These are phyloP conservation scores for Globisporangium camurandrum DNA, from an alignment of 352 stramenopile species.

Conservation along the genomic window DNA sequence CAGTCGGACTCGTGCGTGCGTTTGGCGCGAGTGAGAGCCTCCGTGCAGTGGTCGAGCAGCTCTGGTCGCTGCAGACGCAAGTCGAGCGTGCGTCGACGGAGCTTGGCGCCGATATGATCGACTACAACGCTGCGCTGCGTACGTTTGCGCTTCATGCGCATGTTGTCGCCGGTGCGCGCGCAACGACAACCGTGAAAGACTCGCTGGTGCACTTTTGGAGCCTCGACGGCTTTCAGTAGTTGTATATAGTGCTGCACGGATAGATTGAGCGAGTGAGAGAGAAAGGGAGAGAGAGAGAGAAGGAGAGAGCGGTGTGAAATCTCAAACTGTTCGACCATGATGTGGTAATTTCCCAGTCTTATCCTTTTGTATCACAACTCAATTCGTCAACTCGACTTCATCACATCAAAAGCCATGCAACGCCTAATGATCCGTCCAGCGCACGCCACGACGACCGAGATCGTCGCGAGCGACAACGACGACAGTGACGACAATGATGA, in stretches of 20 bases:
- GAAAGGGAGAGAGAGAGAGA: no score
- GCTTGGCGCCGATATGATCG: not conserved
- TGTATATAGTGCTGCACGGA: no score
- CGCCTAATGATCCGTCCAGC: conserved; percentile 45
- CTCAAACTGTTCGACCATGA: no score
- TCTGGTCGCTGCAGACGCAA: conserved; percentile 3
- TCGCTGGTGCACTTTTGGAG: conserved; percentile 13
- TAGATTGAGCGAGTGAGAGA: no score
- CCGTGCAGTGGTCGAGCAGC: conserved; percentile 4
- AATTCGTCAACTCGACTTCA: no score
- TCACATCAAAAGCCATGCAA: no score
- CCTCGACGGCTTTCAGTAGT: conserved; percentile 2
- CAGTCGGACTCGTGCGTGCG: conserved; percentile 2
- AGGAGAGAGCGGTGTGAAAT: no score
- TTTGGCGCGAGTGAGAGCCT: conserved; percentile 6
- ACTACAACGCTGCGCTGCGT: conserved; percentile 5
- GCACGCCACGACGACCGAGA: conserved; percentile 27
- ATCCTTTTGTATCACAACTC: no score
- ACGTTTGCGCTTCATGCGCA: conserved; percentile 1
- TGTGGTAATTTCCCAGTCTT: no score
- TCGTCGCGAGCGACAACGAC: not conserved
- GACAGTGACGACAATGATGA: not conserved
- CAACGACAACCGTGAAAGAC: conserved; percentile 1
- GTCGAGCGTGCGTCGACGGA: not conserved
- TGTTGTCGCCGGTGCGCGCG: not conserved